Base-by-base conservation (phyloP, 2,329 filamentous ascomycete genomes). In the Myriosclerotinia curreyana region DNA sequence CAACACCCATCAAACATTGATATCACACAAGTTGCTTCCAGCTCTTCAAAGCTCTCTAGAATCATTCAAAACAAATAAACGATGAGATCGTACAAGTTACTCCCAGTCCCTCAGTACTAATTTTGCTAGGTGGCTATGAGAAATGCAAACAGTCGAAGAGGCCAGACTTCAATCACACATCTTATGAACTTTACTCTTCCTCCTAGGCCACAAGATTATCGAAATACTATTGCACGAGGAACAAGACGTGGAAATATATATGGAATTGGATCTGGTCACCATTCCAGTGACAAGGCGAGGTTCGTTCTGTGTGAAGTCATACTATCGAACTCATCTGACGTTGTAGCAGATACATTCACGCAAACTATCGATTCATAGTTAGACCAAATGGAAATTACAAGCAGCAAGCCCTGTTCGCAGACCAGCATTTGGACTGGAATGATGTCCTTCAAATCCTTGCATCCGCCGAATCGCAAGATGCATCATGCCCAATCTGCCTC, bases 281-380 rank as follows among this genome's bases (percentile, higher is more conserved):
- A 97, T 76, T 87, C 91, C 17, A 85, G 87, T 51, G 95, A 99
- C 77, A 98, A 98, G 79, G 90, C 93, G 65, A 87, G 90, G 82
- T 94, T 83, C 64, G 83, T 66, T 36, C 22, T 38, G n/a, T 38
- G n/a, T 36, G n/a, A 31, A 52, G 14, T 36, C 34, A 31, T 22
- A 44, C 36, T 50, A 31, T 59, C 20, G 20, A 40, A 17, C 31
- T 20, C 31, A 20, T 42, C 44, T 36, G 25, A 55, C 62, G 66
- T 64, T 22, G n/a, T 15, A 28, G 17, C 65, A 89, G 88, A 80
- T 92, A 91, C 70, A 88, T 99, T 20, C 93, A 99, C 76, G 92
- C 95, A 69, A 99, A 99, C 76, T 99, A 99, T 75, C 89, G 95
- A 64, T 99, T 99, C 75, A 89, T 99, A 65, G 93, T 99, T 60